Percentiles rank a stretch among this genome's conserved stretches.
Conservation (phyloP, 495 filamentous ascomycete genomes). For the Neurospora cerealis region DNA sequence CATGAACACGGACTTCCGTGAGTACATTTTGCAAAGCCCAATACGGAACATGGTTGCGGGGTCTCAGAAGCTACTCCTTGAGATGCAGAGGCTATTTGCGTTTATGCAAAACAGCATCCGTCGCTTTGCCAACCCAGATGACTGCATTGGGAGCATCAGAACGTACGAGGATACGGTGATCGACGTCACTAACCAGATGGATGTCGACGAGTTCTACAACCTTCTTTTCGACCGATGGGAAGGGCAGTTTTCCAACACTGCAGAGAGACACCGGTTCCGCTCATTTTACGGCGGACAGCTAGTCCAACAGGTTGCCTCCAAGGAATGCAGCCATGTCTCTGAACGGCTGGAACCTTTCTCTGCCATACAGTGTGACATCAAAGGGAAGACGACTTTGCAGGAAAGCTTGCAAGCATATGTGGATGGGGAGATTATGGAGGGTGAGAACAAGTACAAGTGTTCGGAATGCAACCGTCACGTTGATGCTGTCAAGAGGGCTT, state of each 20-base stretch:
- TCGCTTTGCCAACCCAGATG: slow-evolving; percentile 61
- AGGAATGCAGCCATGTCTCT: slow-evolving; percentile 89
- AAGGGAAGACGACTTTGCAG: slow-evolving; percentile 73
- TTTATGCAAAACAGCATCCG: slow-evolving; percentile 73
- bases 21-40: slow-evolving; percentile 61
- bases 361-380: slow-evolving; percentile 94
- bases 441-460: slow-evolving; percentile 97
- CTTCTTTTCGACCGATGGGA: slow-evolving; percentile 88
- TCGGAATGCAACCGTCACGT: slow-evolving; percentile 83
- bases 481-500: slow-evolving; percentile 88
- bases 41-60: slow-evolving; percentile 39
- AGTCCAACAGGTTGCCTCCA: slow-evolving; percentile 89
- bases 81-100: slow-evolving; percentile 74
- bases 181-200: slow-evolving; percentile 86
- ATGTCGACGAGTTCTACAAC: slow-evolving; percentile 97
- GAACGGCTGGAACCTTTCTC: slow-evolving; percentile 85
- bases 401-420: slow-evolving; percentile 92
- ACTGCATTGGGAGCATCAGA: slow-evolving; percentile 62
- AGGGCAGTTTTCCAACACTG: slow-evolving; percentile 57
- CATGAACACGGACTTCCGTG: slow-evolving; percentile 85
- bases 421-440: slow-evolving; percentile 94
- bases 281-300: slow-evolving; percentile 86
- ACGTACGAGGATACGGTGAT: slow-evolving; percentile 81
- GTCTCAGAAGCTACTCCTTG: slow-evolving; percentile 58
- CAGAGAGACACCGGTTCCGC: slow-evolving; percentile 65